phyloP scores from a whole-genome alignment of 1,284 basidiomycete species.

The Takashimella koratensis region DNA sequence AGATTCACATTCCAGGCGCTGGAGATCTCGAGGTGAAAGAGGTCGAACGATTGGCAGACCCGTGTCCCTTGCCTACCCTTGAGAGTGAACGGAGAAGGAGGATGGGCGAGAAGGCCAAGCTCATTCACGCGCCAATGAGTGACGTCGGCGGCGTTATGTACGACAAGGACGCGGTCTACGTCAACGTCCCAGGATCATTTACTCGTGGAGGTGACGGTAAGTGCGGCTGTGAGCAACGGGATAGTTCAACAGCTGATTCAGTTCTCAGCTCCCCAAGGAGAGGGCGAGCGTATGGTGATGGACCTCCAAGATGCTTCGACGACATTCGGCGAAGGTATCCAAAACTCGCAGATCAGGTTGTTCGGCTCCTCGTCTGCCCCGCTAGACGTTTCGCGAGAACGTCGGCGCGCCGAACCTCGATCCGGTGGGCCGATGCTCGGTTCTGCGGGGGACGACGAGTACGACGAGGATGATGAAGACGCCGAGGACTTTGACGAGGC shows the following conservation, averaged over 20 bases:
- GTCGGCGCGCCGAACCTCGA: constrained; percentile 37
- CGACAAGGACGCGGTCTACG: constrained; percentile 98
- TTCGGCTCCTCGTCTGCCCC: constrained; percentile 72
- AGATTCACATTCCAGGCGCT: constrained; percentile 90
- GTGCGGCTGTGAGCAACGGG: constrained; percentile 33
- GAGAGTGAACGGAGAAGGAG: constrained; percentile 90
- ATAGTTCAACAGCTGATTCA: constrained; percentile 24
- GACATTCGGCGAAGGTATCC: constrained; percentile 81
- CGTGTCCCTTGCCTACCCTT: constrained; percentile 87
- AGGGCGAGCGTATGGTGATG: constrained; percentile 97
- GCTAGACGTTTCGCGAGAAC: constrained; percentile 49
- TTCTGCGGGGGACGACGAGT: constrained; percentile 39
- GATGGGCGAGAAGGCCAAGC: constrained; percentile 90
- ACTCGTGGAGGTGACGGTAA: constrained; percentile 56
- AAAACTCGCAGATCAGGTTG: constrained; percentile 76
- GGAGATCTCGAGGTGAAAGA: constrained; percentile 77
- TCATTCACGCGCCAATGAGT: constrained; percentile 97
- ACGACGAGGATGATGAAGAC: constrained; percentile 41
- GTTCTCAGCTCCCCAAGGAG: constrained; percentile 64
- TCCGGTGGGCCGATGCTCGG: constrained; percentile 42
- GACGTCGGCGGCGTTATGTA: constrained; percentile 96
- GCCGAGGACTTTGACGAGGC: constrained; percentile 43
- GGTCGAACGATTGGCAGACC: constrained; percentile 77
- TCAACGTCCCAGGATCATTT: constrained; percentile 95
- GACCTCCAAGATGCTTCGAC: constrained; percentile 80